Conservation (phyloP, 352 stramenopile species). For the Globisporangium viniferum region DNA sequence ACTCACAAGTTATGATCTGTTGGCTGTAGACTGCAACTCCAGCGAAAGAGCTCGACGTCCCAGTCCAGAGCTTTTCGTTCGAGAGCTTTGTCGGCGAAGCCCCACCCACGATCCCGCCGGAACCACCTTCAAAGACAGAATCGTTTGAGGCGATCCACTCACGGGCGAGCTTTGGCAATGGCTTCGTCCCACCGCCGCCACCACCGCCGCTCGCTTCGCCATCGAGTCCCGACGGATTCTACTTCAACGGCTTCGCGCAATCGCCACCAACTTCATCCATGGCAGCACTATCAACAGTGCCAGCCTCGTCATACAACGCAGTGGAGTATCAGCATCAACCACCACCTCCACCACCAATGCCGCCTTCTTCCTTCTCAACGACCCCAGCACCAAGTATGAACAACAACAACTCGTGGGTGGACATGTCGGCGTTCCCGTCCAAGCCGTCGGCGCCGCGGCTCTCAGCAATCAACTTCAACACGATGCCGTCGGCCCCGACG, state of each 20-base stretch:
- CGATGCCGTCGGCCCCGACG: slow-evolving; percentile 6
- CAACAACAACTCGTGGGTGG: slow-evolving; percentile 9
- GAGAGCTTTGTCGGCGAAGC: slow-evolving; percentile 61
- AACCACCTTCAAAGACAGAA: not conserved
- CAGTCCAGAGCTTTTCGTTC: slow-evolving; percentile 55
- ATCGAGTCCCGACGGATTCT: slow-evolving; percentile 14
- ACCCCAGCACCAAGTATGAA: slow-evolving; percentile 4
- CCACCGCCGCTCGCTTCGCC: slow-evolving; percentile 11
- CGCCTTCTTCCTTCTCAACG: slow-evolving; percentile 1
- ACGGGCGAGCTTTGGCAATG: not conserved
- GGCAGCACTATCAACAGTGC: not conserved
- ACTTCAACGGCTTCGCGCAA: slow-evolving; percentile 5
- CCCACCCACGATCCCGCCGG: slow-evolving; percentile 9
- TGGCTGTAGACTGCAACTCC: slow-evolving; percentile 8
- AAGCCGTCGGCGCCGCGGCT: not conserved
- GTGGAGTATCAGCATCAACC: not conserved
- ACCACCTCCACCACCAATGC: not conserved
- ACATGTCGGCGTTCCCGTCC: slow-evolving; percentile 2
- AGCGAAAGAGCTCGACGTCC: slow-evolving; percentile 5
- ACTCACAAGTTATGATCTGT: not conserved
- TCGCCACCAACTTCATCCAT: not conserved
- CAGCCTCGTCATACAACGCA: not conserved
- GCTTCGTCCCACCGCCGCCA: not conserved
- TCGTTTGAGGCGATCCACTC: not conserved
- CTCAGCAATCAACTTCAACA: slow-evolving; percentile 8